Percentiles rank a stretch among this genome's conserved stretches.
Conservation (phyloP, 202 grass and related monocot genomes). For the Thinopyrum obtusiflorum region DNA sequence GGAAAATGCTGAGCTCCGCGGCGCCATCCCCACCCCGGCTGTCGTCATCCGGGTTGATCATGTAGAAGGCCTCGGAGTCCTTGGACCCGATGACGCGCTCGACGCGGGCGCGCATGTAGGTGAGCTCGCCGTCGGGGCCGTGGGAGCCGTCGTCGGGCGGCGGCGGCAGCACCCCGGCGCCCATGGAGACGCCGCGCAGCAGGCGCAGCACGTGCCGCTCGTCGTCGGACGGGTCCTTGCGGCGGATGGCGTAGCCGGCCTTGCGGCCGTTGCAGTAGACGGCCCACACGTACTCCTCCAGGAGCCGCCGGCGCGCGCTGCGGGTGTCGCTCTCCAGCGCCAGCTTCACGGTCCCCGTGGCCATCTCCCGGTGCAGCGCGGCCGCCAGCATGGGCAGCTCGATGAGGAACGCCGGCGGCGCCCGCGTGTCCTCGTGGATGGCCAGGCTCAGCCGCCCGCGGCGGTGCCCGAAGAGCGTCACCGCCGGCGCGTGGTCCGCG, state of each 20-base stretch:
- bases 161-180: constrained; percentile 84
- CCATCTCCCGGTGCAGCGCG: constrained; percentile 87
- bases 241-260: constrained; percentile 82
- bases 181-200: constrained; percentile 89
- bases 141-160: constrained; percentile 33
- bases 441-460: constrained; percentile 73
- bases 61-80: constrained; percentile 96
- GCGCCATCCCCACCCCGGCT: constrained; percentile 27
- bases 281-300: constrained; percentile 96
- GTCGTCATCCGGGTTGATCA: constrained; percentile 82
- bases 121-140: constrained; percentile 76
- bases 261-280: constrained; percentile 97
- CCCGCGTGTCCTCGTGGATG: constrained; percentile 94
- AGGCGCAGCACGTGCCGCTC: constrained; percentile 79
- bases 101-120: constrained; percentile 91
- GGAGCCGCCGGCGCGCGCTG: constrained; percentile 55
- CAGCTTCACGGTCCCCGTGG: constrained; percentile 68
- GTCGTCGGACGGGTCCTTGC: constrained; percentile 79
- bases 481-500: constrained; percentile 70
- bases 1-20: constrained; percentile 87
- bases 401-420: constrained; percentile 87
- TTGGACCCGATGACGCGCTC: constrained; percentile 91
- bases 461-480: constrained; percentile 85
- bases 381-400: constrained; percentile 86
- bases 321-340: constrained; percentile 95